A percentile compares a stretch with the other conserved stretches of the same genome.
Evolutionary conservation across 2,329 filamentous ascomycete genomes (phyloP).

Genomic region (Pseudocercospora vitis): DNA sequence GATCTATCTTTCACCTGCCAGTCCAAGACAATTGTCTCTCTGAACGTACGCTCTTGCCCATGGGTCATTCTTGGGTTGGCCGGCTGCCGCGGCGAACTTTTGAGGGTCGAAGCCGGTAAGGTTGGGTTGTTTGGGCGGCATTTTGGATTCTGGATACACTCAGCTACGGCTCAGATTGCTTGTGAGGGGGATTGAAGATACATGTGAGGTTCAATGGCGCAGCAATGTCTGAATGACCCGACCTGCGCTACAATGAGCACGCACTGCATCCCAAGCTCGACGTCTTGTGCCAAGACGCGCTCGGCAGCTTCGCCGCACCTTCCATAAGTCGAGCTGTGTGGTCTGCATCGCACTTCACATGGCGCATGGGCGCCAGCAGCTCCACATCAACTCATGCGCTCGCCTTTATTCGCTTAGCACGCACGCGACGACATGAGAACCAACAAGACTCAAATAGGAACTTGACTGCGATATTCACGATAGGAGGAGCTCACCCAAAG

Average conservation of each 20-base stretch:
- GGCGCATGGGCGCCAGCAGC: neutral
- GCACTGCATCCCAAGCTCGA: neutral
- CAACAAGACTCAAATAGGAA: too few relatives aligned
- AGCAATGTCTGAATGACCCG: neutral
- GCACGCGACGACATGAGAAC: neutral
- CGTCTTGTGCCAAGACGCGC: conserved; percentile 5
- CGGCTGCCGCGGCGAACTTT: conserved; percentile 72
- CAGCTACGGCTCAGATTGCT: neutral
- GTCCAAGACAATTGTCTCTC: too few relatives aligned
- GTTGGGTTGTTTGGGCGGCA: conserved; percentile 61
- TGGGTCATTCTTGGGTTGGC: conserved; percentile 60
- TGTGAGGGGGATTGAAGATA: neutral
- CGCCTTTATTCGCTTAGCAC: neutral
- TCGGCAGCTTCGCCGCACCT: conserved; percentile 5
- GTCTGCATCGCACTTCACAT: neutral
- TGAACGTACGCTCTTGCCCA: conserved; percentile 61
- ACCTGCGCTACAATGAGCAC: too few relatives aligned
- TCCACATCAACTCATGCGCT: neutral
- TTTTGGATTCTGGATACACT: conserved; percentile 39
- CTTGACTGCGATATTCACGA: conserved; percentile 3
- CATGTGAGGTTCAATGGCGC: conserved; percentile 8
- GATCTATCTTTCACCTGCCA: too few relatives aligned
- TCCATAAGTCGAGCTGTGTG: neutral
- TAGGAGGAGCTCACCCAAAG: conserved; percentile 4
- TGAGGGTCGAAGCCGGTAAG: conserved; percentile 90